Conservation (phyloP, 805 yeast species). For the Myxozyma udenii region DNA sequence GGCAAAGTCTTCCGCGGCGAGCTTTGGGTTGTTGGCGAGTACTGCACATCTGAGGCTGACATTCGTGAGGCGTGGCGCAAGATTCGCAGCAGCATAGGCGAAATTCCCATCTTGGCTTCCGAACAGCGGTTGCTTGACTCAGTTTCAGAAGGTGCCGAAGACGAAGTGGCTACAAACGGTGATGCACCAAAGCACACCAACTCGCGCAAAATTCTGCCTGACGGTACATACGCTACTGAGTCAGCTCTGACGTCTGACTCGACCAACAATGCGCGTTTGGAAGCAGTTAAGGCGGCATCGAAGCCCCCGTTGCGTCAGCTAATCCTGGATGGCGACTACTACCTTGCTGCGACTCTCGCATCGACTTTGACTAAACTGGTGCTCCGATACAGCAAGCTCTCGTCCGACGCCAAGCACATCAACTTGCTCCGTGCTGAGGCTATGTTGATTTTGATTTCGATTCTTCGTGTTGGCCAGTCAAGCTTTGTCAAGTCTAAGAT, state of each 20-base stretch:
- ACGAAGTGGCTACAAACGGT: slow-evolving; percentile 38
- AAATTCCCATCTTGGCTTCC: slow-evolving; percentile 79
- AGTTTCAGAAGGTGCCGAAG: slow-evolving; percentile 41
- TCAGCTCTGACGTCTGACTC: slow-evolving; percentile 56
- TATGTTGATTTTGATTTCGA: slow-evolving; percentile 84
- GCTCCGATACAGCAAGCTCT: slow-evolving; percentile 62
- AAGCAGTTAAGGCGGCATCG: slow-evolving; percentile 41
- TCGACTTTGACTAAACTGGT: slow-evolving; percentile 86
- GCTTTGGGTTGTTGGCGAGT: slow-evolving; percentile 95
- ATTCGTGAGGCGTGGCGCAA: slow-evolving; percentile 84
- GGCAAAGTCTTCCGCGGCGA: slow-evolving; percentile 93
- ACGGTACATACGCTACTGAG: slow-evolving; percentile 98
- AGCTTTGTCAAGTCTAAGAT: slow-evolving; percentile 65
- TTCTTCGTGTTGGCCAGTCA: slow-evolving; percentile 82
- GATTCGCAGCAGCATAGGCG: slow-evolving; percentile 79
- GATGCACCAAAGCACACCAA: slow-evolving; percentile 37
- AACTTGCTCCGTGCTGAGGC: slow-evolving; percentile 95
- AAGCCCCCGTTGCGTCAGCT: slow-evolving; percentile 75
- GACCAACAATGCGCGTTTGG: slow-evolving; percentile 39
- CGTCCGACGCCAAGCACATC: slow-evolving; percentile 50
- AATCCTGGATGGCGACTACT: slow-evolving; percentile 83
- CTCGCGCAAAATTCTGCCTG: slow-evolving; percentile 90
- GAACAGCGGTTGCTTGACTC: slow-evolving; percentile 51
- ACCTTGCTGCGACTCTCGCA: slow-evolving; percentile 81
- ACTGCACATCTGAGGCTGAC: slow-evolving; percentile 64